Conservation (phyloP, 805 yeast species). For the Lipomyces orientalis region DNA sequence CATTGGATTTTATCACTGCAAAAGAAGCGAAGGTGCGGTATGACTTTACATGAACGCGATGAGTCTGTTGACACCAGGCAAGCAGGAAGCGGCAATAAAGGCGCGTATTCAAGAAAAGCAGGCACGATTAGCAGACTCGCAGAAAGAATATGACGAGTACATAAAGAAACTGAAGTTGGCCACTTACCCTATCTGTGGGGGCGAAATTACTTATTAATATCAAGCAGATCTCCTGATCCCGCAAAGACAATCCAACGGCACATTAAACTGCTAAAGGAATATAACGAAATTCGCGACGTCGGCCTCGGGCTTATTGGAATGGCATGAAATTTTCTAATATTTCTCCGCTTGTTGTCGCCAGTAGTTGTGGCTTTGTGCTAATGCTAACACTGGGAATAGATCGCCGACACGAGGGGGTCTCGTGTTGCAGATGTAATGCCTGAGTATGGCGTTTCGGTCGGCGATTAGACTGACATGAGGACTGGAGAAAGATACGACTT, state of each 20-base stretch:
- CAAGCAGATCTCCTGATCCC: conserved; percentile 46
- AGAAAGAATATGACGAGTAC: conserved; percentile 26
- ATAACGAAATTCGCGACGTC: conserved; percentile 67
- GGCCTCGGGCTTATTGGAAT: conserved; percentile 62
- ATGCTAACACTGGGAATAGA: conserved; percentile 13
- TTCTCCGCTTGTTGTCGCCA: not conserved
- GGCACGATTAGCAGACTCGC: conserved; percentile 19
- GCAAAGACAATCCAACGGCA: conserved; percentile 57
- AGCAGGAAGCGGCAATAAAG: conserved; percentile 23
- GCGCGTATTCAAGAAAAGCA: conserved; percentile 31
- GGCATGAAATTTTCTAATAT: conserved; percentile 44
- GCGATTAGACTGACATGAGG: conserved; percentile 9
- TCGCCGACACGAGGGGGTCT: conserved; percentile 31
- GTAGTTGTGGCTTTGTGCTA: not conserved
- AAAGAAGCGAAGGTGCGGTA: not conserved
- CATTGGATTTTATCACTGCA: not conserved
- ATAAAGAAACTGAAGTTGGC: conserved; percentile 24
- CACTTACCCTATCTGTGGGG: not conserved
- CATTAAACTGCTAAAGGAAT: conserved; percentile 57
- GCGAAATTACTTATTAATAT: not conserved
- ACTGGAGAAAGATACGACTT: not conserved
- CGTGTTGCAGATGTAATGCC: conserved; percentile 29
- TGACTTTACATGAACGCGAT: not conserved
- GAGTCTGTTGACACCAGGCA: not conserved
- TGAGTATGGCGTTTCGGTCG: conserved; percentile 26